phyloP scores from a whole-genome alignment of 2,329 filamentous ascomycete genomes.

The Aureobasidium sp. region DNA sequence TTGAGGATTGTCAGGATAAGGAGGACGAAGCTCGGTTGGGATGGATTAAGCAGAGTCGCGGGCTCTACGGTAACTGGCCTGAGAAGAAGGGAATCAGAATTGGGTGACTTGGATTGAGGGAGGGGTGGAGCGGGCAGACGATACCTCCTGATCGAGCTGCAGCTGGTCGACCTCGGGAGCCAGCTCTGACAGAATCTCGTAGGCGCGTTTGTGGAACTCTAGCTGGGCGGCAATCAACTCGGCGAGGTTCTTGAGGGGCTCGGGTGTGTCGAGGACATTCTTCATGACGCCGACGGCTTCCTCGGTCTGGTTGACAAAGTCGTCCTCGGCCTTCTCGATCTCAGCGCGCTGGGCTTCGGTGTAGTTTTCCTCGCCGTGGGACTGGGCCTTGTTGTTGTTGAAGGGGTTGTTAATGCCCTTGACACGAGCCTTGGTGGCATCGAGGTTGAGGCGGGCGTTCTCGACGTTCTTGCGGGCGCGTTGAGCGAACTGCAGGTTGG shows the following conservation, averaged over 20 bases:
- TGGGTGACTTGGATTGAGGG: slow-evolving; percentile 7
- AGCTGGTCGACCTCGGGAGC: slow-evolving; percentile 82
- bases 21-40: neutral
- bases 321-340: slow-evolving; percentile 96
- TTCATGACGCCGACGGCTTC: slow-evolving; percentile 98
- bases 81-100: slow-evolving; percentile 3
- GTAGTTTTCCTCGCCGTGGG: slow-evolving; percentile 45
- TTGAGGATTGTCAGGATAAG: neutral
- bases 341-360: slow-evolving; percentile 80
- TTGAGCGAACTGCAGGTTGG: slow-evolving; percentile 86
- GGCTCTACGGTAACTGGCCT: slow-evolving; percentile 22
- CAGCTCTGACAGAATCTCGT: slow-evolving; percentile 91
- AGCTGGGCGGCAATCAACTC: slow-evolving; percentile 93
- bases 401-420: slow-evolving; percentile 41
- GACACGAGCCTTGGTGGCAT: slow-evolving; percentile 83
- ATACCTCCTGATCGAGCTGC: slow-evolving; percentile 93
- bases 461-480: slow-evolving; percentile 90
- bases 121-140: slow-evolving; percentile 4
- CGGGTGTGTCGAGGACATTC: slow-evolving; percentile 95
- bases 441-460: slow-evolving; percentile 79
- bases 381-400: slow-evolving; percentile 26
- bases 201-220: slow-evolving; percentile 95
- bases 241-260: slow-evolving; percentile 90
- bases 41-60: slow-evolving; percentile 10
- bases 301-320: slow-evolving; percentile 96